phyloP scores from a whole-genome alignment of 2,329 filamentous ascomycete genomes.

The Penicillium sp. region DNA sequence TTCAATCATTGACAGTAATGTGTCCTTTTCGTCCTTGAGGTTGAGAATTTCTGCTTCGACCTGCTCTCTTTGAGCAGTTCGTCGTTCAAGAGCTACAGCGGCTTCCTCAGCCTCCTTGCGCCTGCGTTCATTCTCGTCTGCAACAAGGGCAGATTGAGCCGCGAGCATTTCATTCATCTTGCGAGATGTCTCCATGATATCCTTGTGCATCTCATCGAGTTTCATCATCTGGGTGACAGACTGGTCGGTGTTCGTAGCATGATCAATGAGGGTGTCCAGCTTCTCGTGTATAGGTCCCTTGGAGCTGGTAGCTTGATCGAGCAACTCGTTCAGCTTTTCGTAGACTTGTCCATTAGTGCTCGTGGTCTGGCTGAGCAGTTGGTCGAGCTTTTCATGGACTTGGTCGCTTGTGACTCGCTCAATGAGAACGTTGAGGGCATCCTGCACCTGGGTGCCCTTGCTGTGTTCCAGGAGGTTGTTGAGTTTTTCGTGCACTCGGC shows the following conservation, averaged over 20 bases:
- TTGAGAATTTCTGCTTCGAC: conserved; percentile 58
- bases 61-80: conserved; percentile 68
- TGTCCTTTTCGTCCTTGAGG: conserved; percentile 65
- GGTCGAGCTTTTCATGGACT: conserved; percentile 64
- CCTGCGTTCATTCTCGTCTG: conserved; percentile 77
- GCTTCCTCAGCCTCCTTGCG: conserved; percentile 82
- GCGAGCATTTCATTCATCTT: conserved; percentile 76
- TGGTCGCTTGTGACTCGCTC: conserved; percentile 55
- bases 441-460: conserved; percentile 60
- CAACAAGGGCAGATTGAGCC: conserved; percentile 54
- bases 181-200: conserved; percentile 81
- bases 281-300: conserved; percentile 40
- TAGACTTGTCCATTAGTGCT: conserved; percentile 52
- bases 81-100: conserved; percentile 77
- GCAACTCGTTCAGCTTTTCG: conserved; percentile 60
- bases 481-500: conserved; percentile 64
- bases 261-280: conserved; percentile 54
- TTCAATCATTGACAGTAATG: conserved; percentile 62
- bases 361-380: conserved; percentile 42
- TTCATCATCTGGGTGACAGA: conserved; percentile 77
- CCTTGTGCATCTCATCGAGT: conserved; percentile 85
- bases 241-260: conserved; percentile 64
- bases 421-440: conserved; percentile 59
- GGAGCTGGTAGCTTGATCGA: conserved; percentile 40
- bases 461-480: conserved; percentile 49